These are phyloP conservation scores for Auriscalpium vulgare DNA, from an alignment of 768 basidiomycete genomes.

Conservation along the genomic window DNA sequence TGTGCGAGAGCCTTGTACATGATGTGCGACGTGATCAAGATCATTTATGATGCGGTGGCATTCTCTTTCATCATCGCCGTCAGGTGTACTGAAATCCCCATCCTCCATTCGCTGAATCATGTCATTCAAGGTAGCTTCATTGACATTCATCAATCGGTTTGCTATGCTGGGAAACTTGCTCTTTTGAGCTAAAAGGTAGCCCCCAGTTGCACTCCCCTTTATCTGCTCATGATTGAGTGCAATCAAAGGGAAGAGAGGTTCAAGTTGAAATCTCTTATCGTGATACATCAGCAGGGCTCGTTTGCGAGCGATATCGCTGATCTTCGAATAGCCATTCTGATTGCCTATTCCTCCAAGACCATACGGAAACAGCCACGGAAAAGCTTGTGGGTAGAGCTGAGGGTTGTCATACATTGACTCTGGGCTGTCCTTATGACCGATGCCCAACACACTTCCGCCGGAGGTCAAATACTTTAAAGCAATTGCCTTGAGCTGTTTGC, in stretches of 20 bases:
- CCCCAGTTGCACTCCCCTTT: constrained; percentile 18
- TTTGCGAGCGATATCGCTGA: constrained; percentile 23
- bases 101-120: neutral
- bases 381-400: constrained; percentile 28
- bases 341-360: constrained; percentile 29
- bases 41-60: constrained; percentile 7
- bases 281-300: constrained; percentile 27
- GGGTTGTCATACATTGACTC: constrained; percentile 29
- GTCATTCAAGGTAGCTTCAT: neutral
- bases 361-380: constrained; percentile 36
- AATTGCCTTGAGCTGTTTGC: constrained; percentile 8
- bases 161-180: constrained; percentile 6
- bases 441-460: constrained; percentile 20
- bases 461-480: constrained; percentile 23
- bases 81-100: neutral
- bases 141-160: neutral
- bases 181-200: constrained; percentile 15
- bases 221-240: constrained; percentile 34
- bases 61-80: constrained; percentile 2
- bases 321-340: neutral
- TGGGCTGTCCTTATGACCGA: constrained; percentile 21
- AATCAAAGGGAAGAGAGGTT: constrained; percentile 29
- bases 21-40: constrained; percentile 8
- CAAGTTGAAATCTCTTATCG: constrained; percentile 33
- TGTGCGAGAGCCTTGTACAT: constrained; percentile 13